These are phyloP conservation scores for Asterionellopsis glacialis DNA, from an alignment of 108 stramenopile genomes.

Conservation along the genomic window DNA sequence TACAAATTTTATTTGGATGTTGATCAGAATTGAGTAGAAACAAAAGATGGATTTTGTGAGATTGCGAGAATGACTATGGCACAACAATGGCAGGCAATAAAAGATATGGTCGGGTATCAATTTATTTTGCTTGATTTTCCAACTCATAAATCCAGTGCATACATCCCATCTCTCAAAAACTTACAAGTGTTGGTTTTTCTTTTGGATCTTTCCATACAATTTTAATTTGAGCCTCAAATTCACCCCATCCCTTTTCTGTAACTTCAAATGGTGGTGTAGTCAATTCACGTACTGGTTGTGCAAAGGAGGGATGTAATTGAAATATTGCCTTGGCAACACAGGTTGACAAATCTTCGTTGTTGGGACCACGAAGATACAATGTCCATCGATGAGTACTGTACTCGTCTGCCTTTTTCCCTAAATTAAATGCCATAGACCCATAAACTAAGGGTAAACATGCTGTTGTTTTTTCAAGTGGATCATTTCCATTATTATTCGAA, in stretches of 20 bases:
- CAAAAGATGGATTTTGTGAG: no score
- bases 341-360: slow-evolving; percentile 74
- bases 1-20: no score
- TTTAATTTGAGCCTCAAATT: slow-evolving; percentile 94
- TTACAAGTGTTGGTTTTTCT: slow-evolving; percentile 58
- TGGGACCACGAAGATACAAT: slow-evolving; percentile 83
- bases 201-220: slow-evolving; percentile 86
- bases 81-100: no score
- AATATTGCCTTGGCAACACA: slow-evolving; percentile 91
- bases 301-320: slow-evolving; percentile 93
- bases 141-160: not conserved
- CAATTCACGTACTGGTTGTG: slow-evolving; percentile 78
- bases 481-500: no score
- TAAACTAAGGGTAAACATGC: slow-evolving; percentile 89
- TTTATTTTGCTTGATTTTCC: not conserved
- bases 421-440: slow-evolving; percentile 89
- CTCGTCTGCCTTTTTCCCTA: slow-evolving; percentile 85
- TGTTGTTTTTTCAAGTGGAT: slow-evolving; percentile 44
- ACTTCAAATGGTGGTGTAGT: slow-evolving; percentile 86
- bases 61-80: no score
- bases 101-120: not conserved
- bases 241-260: slow-evolving; percentile 97
- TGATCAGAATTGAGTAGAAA: not conserved
- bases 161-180: slow-evolving; percentile 8
- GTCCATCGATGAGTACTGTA: slow-evolving; percentile 88